These are phyloP conservation scores for Pterulicium gracile DNA, from an alignment of 1,284 basidiomycete species.

Conservation along the genomic window DNA sequence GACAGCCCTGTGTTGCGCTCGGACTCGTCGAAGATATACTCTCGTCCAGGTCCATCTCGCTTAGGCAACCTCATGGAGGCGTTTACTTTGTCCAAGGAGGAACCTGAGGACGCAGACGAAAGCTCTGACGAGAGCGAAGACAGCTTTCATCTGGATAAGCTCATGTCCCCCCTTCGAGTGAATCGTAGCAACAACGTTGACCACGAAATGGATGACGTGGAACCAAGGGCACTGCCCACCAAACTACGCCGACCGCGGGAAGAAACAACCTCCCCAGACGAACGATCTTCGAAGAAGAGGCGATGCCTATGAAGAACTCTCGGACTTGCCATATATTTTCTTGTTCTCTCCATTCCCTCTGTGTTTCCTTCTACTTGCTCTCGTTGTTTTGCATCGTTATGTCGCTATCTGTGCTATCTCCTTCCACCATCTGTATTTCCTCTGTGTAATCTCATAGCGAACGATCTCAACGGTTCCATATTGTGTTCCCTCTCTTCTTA, in stretches of 20 bases:
- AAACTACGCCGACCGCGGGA: not conserved
- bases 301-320: too few relatives aligned
- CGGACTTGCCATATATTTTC: too few relatives aligned
- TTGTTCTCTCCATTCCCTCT: conserved; percentile 19
- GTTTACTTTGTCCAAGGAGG: conserved; percentile 24
- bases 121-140: conserved; percentile 16
- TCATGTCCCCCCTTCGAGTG: not conserved
- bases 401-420: conserved; percentile 12
- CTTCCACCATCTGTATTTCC: conserved; percentile 16
- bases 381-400: conserved; percentile 12
- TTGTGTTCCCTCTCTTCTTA: conserved; percentile 4
- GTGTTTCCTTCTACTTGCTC: conserved; percentile 15
- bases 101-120: conserved; percentile 15
- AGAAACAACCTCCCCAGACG: not conserved
- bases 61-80: conserved; percentile 45
- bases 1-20: conserved; percentile 46
- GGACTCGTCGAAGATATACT: conserved; percentile 22
- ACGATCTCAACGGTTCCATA: not conserved
- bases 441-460: conserved; percentile 12
- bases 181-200: not conserved
- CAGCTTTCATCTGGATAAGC: conserved; percentile 17
- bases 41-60: conserved; percentile 25
- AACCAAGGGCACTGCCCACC: not conserved
- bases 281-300: not conserved
- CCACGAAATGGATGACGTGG: not conserved